Evolutionary conservation across 495 filamentous ascomycete genomes (phyloP).

Genomic region (Penicillium turbatum): DNA sequence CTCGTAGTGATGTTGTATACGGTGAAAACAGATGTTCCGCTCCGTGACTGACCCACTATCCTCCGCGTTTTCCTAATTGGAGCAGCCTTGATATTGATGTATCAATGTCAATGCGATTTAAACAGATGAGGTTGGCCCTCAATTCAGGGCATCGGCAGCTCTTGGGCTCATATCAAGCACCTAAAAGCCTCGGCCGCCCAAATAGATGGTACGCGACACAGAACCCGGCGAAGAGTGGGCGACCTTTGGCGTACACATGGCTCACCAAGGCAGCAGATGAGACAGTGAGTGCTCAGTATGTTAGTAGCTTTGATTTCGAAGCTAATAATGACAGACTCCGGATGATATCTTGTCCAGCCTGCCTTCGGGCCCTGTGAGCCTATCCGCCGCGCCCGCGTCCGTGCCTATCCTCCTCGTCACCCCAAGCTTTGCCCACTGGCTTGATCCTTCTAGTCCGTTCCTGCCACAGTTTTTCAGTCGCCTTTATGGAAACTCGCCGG

Average conservation of each 20-base stretch:
- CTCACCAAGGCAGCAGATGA: conserved; percentile 34
- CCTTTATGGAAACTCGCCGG: conserved; percentile 13
- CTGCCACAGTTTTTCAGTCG: conserved; percentile 29
- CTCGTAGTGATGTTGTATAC: neutral
- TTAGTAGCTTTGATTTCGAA: neutral
- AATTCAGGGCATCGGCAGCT: conserved; percentile 4
- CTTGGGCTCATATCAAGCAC: conserved; percentile 8
- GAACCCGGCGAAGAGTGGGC: neutral
- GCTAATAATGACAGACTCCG: conserved; percentile 24
- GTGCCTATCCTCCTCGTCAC: conserved; percentile 38
- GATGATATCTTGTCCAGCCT: conserved; percentile 34
- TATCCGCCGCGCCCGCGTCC: conserved; percentile 8
- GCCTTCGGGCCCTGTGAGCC: conserved; percentile 13
- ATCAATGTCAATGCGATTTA: conserved; percentile 21
- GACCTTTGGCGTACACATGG: conserved; percentile 36
- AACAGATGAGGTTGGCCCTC: conserved; percentile 16
- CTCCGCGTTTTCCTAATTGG: conserved; percentile 7
- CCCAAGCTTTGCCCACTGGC: conserved; percentile 39
- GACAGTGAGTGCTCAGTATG: conserved; percentile 23
- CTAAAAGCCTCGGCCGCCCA: neutral
- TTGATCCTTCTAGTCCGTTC: conserved; percentile 31
- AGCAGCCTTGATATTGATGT: conserved; percentile 7
- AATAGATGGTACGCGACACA: conserved; percentile 24
- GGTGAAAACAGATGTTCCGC: conserved; percentile 9
- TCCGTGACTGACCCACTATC: conserved; percentile 7